These are phyloP conservation scores for Taphrina wiesneri DNA, from an alignment of 1,139 yeast genomes.

Conservation along the genomic window DNA sequence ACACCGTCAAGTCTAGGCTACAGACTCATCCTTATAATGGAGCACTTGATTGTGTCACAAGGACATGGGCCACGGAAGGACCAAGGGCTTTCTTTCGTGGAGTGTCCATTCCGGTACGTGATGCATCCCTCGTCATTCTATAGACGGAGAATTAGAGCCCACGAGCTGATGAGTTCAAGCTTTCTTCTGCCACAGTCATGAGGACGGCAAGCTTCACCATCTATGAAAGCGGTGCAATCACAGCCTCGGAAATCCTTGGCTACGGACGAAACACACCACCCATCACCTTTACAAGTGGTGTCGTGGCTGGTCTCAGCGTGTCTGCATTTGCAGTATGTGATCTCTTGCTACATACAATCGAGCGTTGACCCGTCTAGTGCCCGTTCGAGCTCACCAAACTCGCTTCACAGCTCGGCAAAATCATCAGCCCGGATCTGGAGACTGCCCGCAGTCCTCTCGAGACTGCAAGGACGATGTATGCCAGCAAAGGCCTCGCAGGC, in stretches of 20 bases:
- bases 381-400: slow-evolving; percentile 86
- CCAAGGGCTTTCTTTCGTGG: slow-evolving; percentile 74
- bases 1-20: slow-evolving; percentile 79
- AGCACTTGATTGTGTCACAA: slow-evolving; percentile 59
- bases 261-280: slow-evolving; percentile 18
- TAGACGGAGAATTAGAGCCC: not conserved
- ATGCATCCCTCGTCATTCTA: not conserved
- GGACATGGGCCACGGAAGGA: slow-evolving; percentile 66
- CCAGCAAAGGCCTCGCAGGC: slow-evolving; percentile 61
- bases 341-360: slow-evolving; percentile 38
- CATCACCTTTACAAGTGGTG: slow-evolving; percentile 32
- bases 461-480: slow-evolving; percentile 47
- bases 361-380: slow-evolving; percentile 59
- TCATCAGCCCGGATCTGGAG: slow-evolving; percentile 47
- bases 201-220: slow-evolving; percentile 68
- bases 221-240: slow-evolving; percentile 61
- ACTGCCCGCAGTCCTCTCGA: slow-evolving; percentile 15
- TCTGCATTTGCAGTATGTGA: slow-evolving; percentile 55
- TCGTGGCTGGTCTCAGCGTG: slow-evolving; percentile 34
- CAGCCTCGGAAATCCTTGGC: slow-evolving; percentile 6
- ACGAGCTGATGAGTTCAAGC: slow-evolving; percentile 32
- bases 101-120: slow-evolving; percentile 58
- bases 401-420: slow-evolving; percentile 65
- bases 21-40: slow-evolving; percentile 71
- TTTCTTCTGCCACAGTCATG: slow-evolving; percentile 64